Percentiles rank a stretch among this genome's conserved stretches.
These are phyloP conservation scores for Mallotus japonicus DNA, from an alignment of 441 rosid genomes.

Conservation along the genomic window DNA sequence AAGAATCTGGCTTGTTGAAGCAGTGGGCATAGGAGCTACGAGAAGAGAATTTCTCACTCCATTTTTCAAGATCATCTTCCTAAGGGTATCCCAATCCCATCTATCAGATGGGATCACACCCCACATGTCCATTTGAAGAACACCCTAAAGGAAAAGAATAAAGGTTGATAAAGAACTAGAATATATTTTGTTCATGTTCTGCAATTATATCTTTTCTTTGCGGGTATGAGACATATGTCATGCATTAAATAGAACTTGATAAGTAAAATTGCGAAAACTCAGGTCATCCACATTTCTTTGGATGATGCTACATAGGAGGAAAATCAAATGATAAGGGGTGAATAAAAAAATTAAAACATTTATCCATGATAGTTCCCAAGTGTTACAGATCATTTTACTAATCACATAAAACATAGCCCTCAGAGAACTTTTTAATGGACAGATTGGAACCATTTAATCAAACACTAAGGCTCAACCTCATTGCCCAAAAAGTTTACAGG, in stretches of 20 bases:
- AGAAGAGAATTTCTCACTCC: constrained; percentile 89
- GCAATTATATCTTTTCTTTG: constrained; percentile 54
- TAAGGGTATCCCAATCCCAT: constrained; percentile 72
- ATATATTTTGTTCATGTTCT: constrained; percentile 30
- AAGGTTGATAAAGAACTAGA: not conserved
- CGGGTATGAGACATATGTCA: not conserved
- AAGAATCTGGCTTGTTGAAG: constrained; percentile 94
- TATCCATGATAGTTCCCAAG: not conserved
- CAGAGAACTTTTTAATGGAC: not conserved
- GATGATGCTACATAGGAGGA: not conserved
- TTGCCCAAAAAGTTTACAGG: not conserved
- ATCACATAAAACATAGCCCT: not conserved
- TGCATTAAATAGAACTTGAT: constrained; percentile 5
- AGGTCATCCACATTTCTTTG: too few species aligned
- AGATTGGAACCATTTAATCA: not conserved
- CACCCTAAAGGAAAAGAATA: constrained; percentile 46
- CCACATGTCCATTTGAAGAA: constrained; percentile 96
- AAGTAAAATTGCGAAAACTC: not conserved
- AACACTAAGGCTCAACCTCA: not conserved
- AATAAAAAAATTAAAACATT: not conserved
- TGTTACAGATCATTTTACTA: not conserved
- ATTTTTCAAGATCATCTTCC: constrained; percentile 53
- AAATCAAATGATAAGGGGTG: not conserved
- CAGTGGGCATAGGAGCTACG: constrained; percentile 93
- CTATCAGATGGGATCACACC: constrained; percentile 58